Percentiles rank a stretch among this genome's conserved stretches.
These are phyloP conservation scores for Bacidia rubella DNA, from an alignment of 495 filamentous ascomycete species.

Conservation along the genomic window DNA sequence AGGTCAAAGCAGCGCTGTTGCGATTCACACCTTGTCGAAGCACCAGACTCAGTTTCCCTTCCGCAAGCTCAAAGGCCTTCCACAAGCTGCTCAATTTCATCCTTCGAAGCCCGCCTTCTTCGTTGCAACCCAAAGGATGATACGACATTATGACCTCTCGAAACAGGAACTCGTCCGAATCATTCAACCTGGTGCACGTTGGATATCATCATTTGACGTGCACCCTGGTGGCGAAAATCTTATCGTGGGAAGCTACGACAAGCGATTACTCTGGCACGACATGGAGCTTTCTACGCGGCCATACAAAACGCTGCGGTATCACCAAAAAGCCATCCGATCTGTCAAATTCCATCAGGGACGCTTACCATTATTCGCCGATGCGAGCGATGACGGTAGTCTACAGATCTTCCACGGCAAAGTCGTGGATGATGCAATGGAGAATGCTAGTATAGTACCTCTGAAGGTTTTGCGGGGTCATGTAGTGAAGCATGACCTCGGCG, in stretches of 20 bases:
- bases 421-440: constrained; percentile 84
- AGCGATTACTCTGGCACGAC: constrained; percentile 91
- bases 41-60: constrained; percentile 92
- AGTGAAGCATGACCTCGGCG: constrained; percentile 64
- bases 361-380: constrained; percentile 82
- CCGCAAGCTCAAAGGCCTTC: constrained; percentile 62
- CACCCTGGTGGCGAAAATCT: constrained; percentile 79
- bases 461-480: constrained; percentile 84
- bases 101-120: constrained; percentile 87
- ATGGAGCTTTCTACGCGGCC: constrained; percentile 79
- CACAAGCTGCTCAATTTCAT: constrained; percentile 88
- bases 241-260: constrained; percentile 87
- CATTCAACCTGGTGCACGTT: constrained; percentile 80
- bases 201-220: constrained; percentile 88
- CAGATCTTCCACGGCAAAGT: constrained; percentile 97
- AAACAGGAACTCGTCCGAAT: constrained; percentile 81
- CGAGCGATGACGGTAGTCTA: constrained; percentile 81
- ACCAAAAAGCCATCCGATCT: constrained; percentile 74
- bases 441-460: constrained; percentile 86
- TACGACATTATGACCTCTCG: constrained; percentile 84
- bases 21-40: constrained; percentile 89
- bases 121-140: constrained; percentile 82
- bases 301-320: constrained; percentile 92
- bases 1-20: constrained; percentile 67
- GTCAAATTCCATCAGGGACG: constrained; percentile 76